Conservation (phyloP, 2,329 filamentous ascomycete species). For the Aspergillus sp. region DNA sequence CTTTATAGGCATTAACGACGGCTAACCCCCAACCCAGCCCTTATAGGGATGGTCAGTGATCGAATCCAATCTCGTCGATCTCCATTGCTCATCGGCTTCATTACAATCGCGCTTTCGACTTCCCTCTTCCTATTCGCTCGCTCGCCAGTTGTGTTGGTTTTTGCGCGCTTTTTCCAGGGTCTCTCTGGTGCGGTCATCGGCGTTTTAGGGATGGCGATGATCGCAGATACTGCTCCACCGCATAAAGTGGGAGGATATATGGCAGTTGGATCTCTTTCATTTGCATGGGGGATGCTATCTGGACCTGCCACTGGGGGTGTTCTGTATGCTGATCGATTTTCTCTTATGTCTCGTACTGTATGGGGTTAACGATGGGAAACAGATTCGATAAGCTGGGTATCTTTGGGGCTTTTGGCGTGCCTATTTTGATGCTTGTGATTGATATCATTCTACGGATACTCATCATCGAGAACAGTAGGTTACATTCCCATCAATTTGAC, state of each 20-base stretch:
- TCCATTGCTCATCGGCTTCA: constrained; percentile 2
- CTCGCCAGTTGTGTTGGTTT: background rate
- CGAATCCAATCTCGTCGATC: constrained; percentile 1
- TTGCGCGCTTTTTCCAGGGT: constrained; percentile 3
- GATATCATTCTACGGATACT: constrained; percentile 2
- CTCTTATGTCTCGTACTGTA: too few species aligned
- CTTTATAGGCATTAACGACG: background rate
- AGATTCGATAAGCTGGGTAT: too few species aligned
- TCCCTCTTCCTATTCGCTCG: constrained; percentile 1
- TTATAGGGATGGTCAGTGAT: background rate
- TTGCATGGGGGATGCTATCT: constrained; percentile 4
- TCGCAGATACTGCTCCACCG: constrained; percentile 3
- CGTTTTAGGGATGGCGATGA: constrained; percentile 4
- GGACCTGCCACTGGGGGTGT: constrained; percentile 4
- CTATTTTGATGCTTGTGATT: background rate
- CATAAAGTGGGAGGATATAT: constrained; percentile 4
- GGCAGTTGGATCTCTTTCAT: constrained; percentile 3
- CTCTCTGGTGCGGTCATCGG: constrained; percentile 4
- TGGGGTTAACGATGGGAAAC: too few species aligned
- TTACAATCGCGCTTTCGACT: constrained; percentile 4
- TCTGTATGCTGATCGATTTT: background rate
- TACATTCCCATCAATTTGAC: background rate
- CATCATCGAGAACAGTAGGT: constrained; percentile 1
- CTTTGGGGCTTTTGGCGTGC: constrained; percentile 3
- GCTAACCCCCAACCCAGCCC: background rate